Conservation (phyloP, 257 asterid species). For the Solanum corneliomulleri region DNA sequence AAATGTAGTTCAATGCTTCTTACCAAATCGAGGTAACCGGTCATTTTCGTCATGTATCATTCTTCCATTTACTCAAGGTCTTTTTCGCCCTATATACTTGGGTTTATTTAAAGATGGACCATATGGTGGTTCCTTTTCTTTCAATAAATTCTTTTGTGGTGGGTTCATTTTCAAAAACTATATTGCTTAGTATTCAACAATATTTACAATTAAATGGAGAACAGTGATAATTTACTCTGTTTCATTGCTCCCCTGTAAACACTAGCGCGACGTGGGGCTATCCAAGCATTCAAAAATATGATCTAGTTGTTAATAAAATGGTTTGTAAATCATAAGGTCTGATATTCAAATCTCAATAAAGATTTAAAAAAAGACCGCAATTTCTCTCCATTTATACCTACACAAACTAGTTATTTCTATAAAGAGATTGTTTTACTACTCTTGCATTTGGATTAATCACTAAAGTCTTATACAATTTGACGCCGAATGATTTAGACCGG, state of each 20-base stretch:
- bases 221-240: not conserved
- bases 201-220: not conserved
- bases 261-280: too few relatives aligned
- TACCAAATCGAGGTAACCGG: too few relatives aligned
- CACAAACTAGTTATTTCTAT: not conserved
- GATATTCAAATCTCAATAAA: not conserved
- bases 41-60: too few relatives aligned
- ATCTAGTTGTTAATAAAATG: too few relatives aligned
- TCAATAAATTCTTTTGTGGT: not conserved
- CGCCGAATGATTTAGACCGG: not conserved
- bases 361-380: too few relatives aligned
- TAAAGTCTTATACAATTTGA: not conserved
- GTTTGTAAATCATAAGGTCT: not conserved
- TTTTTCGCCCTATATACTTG: too few relatives aligned
- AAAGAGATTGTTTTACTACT: not conserved
- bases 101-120: too few relatives aligned
- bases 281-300: too few relatives aligned
- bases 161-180: not conserved
- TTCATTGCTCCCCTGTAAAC: not conserved
- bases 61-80: too few relatives aligned
- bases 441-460: not conserved
- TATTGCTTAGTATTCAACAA: too few relatives aligned
- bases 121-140: not conserved
- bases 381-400: not conserved
- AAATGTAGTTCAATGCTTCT: too few relatives aligned